Percentiles rank a stretch among this genome's conserved stretches.
phyloP scores from a whole-genome alignment of 2,329 filamentous ascomycete genomes.

The Paraphoma chrysanthemicola region DNA sequence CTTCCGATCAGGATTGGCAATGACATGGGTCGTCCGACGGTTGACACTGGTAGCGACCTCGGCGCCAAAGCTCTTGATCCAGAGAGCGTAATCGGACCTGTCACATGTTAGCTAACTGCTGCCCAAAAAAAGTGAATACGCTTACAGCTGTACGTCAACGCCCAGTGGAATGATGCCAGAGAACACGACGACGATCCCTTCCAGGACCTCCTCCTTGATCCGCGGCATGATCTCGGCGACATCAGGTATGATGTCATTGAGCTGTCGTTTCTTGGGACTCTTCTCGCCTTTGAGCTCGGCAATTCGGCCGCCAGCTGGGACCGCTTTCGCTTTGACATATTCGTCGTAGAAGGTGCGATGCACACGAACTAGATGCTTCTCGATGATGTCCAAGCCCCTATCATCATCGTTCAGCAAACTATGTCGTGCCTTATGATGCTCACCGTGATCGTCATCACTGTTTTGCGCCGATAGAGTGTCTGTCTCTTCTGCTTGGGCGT shows the following conservation, averaged over 20 bases:
- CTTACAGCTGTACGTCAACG: slow-evolving; percentile 71
- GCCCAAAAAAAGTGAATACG: background rate
- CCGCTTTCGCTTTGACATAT: slow-evolving; percentile 67
- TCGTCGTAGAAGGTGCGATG: slow-evolving; percentile 83
- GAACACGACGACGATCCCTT: slow-evolving; percentile 79
- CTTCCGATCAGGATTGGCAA: slow-evolving; percentile 73
- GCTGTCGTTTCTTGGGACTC: slow-evolving; percentile 55
- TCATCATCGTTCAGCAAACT: slow-evolving; percentile 89
- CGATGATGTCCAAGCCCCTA: slow-evolving; percentile 77
- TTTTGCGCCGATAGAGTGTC: slow-evolving; percentile 52
- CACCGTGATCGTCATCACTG: slow-evolving; percentile 42
- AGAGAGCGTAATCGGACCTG: slow-evolving; percentile 82
- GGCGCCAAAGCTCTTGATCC: slow-evolving; percentile 86
- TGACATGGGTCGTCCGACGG: slow-evolving; percentile 69
- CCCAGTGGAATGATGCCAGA: slow-evolving; percentile 89
- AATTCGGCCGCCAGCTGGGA: slow-evolving; percentile 54
- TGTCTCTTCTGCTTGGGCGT: slow-evolving; percentile 65
- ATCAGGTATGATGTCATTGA: slow-evolving; percentile 74
- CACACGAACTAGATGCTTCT: slow-evolving; percentile 75
- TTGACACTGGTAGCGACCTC: slow-evolving; percentile 66
- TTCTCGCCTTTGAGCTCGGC: slow-evolving; percentile 60
- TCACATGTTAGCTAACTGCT: slow-evolving; percentile 21
- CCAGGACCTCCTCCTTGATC: slow-evolving; percentile 79
- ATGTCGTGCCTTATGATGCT: slow-evolving; percentile 63
- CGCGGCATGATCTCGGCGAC: slow-evolving; percentile 82